Percentiles rank a stretch among this genome's conserved stretches.
Conservation (phyloP, 257 asterid genomes). For the Fraxinus anomala region DNA sequence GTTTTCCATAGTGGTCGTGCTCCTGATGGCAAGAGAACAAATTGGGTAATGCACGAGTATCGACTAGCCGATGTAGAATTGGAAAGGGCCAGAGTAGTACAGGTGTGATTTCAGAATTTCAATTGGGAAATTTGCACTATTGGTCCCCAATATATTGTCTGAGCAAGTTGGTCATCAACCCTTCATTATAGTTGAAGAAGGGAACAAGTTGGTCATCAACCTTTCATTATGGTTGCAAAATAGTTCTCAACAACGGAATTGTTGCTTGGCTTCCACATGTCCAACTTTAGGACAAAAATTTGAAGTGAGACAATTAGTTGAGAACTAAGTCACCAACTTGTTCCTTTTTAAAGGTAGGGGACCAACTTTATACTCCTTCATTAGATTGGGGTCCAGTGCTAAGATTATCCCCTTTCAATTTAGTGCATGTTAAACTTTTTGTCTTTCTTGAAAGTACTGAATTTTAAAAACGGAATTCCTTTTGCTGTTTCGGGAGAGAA, state of each 20-base stretch:
- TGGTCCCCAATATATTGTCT: not conserved
- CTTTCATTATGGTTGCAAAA: not conserved
- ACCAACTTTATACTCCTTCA: not conserved
- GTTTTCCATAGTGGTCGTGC: conserved; percentile 91
- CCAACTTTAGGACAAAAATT: not conserved
- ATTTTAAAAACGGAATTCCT: not conserved
- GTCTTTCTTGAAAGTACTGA: conserved; percentile 10
- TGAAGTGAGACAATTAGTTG: not conserved
- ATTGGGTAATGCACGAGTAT: conserved; percentile 99
- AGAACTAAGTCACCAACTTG: not conserved
- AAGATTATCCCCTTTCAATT: not conserved
- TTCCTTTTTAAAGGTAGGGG: not conserved
- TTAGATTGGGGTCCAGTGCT: not conserved
- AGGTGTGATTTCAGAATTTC: conserved; percentile 44
- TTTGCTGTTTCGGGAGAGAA: conserved; percentile 26
- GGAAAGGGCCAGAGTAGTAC: conserved; percentile 57
- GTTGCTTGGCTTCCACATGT: not conserved
- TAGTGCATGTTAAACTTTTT: conserved; percentile 2
- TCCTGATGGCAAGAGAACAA: conserved; percentile 80
- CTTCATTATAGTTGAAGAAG: not conserved
- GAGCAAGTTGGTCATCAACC: not conserved
- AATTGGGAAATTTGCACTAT: conserved; percentile 27
- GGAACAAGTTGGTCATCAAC: not conserved
- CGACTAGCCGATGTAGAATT: conserved; percentile 58
- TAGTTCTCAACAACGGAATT: not conserved